phyloP scores from a whole-genome alignment of 2,329 filamentous ascomycete species.

The Beauveria asiatica region DNA sequence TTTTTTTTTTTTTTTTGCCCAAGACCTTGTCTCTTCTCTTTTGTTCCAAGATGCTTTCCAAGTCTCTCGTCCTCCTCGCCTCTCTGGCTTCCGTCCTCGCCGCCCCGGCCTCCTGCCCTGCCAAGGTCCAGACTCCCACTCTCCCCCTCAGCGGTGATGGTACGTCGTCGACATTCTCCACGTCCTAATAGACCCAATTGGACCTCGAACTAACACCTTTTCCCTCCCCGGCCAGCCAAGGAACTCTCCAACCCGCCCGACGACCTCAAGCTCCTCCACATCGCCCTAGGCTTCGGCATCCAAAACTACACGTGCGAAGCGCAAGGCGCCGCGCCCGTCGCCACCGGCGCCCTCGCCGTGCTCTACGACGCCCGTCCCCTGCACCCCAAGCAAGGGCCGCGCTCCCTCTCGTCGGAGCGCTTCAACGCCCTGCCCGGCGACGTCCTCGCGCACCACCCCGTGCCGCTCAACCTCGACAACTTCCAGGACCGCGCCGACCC shows the following conservation, averaged over 20 bases:
- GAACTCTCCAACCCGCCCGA: slow-evolving; percentile 37
- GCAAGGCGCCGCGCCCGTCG: slow-evolving; percentile 25
- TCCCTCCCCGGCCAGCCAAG: slow-evolving; percentile 19
- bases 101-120: slow-evolving; percentile 15
- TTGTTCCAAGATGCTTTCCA: slow-evolving; percentile 24
- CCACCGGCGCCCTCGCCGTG: slow-evolving; percentile 49
- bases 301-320: slow-evolving; percentile 60
- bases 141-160: background rate
- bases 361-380: slow-evolving; percentile 49
- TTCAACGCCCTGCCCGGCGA: slow-evolving; percentile 33
- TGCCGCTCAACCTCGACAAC: slow-evolving; percentile 41
- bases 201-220: background rate
- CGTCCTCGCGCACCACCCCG: slow-evolving; percentile 30
- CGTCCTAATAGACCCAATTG: background rate
- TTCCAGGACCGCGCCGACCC: slow-evolving; percentile 21
- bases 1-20: too few relatives aligned
- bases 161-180: background rate
- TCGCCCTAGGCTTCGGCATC: slow-evolving; percentile 55
- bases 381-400: slow-evolving; percentile 36
- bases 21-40: background rate
- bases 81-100: slow-evolving; percentile 25
- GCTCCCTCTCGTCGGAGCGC: slow-evolving; percentile 28
- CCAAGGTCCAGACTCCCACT: background rate
- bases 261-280: slow-evolving; percentile 38
- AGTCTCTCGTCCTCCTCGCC: slow-evolving; percentile 25